phyloP scores from a whole-genome alignment of 257 asterid species.

The Rubia yunnanensis region DNA sequence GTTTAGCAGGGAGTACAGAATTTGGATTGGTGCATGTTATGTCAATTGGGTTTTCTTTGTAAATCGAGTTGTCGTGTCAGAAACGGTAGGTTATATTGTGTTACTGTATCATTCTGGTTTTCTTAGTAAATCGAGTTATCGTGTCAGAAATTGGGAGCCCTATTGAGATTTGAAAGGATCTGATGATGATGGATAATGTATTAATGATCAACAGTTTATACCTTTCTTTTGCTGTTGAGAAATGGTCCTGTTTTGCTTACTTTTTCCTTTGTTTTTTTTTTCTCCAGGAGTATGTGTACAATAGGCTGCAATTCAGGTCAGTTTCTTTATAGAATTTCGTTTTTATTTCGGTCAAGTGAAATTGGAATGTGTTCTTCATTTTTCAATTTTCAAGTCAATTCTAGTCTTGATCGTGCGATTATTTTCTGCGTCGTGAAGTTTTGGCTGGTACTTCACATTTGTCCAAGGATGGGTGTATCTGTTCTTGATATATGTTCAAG shows the following conservation, averaged over 20 bases:
- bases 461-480: conserved; percentile 95
- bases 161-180: not conserved
- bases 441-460: conserved; percentile 94
- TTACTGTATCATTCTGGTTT: too few species aligned
- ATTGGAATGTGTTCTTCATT: not conserved
- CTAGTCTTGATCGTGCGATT: not conserved
- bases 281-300: conserved; percentile 85
- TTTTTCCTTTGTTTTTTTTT: not conserved
- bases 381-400: not conserved
- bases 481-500: conserved; percentile 58
- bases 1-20: not conserved
- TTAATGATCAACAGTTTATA: conserved; percentile 1
- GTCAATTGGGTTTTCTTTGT: not conserved
- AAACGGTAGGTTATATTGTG: too few species aligned
- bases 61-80: too few species aligned
- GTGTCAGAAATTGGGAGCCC: not conserved
- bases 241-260: not conserved
- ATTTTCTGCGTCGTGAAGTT: conserved; percentile 38
- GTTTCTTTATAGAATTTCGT: not conserved
- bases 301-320: conserved; percentile 91
- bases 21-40: not conserved
- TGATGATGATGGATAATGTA: not conserved
- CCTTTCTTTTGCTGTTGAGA: conserved; percentile 3
- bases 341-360: not conserved
- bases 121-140: too few species aligned